phyloP scores from a whole-genome alignment of 352 stramenopile genomes.

The Phytopythium mirpurense region DNA sequence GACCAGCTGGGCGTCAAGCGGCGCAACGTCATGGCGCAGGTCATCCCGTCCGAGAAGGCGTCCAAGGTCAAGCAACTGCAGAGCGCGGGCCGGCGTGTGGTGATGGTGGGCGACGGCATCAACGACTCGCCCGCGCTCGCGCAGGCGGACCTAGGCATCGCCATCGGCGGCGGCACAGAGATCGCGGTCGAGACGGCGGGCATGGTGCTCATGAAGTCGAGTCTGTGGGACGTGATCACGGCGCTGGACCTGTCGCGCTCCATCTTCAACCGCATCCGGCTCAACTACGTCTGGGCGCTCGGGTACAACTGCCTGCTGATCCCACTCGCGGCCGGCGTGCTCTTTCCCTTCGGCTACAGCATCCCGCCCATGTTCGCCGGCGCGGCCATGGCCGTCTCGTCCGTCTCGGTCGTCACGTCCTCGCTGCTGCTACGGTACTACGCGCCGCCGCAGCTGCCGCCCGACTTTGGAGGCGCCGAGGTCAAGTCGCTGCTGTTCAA shows the following conservation, averaged over 20 bases:
- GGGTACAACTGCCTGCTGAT: constrained; percentile 98
- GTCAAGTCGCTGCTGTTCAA: constrained; percentile 80
- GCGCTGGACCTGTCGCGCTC: constrained; percentile 94
- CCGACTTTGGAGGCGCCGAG: constrained; percentile 51
- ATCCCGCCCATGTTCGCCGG: constrained; percentile 96
- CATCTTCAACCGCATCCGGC: constrained; percentile 95
- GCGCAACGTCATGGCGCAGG: constrained; percentile 93
- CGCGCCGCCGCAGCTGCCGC: constrained; percentile 59
- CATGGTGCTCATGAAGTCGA: constrained; percentile 91
- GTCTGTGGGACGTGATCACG: constrained; percentile 92
- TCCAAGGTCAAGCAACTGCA: constrained; percentile 92
- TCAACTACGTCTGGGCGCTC: constrained; percentile 98
- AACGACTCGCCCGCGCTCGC: constrained; percentile 98
- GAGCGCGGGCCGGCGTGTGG: constrained; percentile 81
- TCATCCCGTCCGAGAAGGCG: constrained; percentile 95
- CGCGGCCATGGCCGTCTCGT: constrained; percentile 95
- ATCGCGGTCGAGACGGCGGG: constrained; percentile 97
- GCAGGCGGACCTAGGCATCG: constrained; percentile 96
- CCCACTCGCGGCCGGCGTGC: constrained; percentile 93
- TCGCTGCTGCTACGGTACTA: constrained; percentile 94
- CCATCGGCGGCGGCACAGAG: constrained; percentile 93
- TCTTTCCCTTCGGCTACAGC: constrained; percentile 92
- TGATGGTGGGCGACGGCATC: constrained; percentile 97
- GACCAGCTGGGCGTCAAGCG: constrained; percentile 90
- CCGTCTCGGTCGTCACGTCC: constrained; percentile 94